These are phyloP conservation scores for Digitaria exilis DNA, from an alignment of 202 grass and related monocot genomes.

Conservation along the genomic window DNA sequence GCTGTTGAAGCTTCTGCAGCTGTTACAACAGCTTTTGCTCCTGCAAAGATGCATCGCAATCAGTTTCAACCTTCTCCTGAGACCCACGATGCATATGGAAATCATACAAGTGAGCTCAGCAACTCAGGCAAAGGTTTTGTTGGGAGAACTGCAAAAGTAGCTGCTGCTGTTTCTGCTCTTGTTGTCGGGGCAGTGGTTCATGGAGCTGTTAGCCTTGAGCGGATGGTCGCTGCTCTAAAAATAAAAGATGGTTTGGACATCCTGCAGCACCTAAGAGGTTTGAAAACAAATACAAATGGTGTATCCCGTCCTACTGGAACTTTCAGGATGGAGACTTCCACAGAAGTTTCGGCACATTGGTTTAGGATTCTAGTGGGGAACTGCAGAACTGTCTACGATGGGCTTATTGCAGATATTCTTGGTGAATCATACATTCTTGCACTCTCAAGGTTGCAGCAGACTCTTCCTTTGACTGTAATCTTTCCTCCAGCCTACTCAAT, in stretches of 20 bases:
- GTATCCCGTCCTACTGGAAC: constrained; percentile 60
- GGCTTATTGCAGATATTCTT: constrained; percentile 87
- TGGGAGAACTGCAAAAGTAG: constrained; percentile 75
- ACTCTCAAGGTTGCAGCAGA: constrained; percentile 86
- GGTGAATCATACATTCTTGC: constrained; percentile 85
- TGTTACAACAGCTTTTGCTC: constrained; percentile 67
- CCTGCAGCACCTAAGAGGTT: constrained; percentile 70
- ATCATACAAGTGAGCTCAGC: constrained; percentile 72
- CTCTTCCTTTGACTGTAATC: constrained; percentile 71
- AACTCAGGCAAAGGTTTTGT: constrained; percentile 73
- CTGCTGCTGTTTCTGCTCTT: constrained; percentile 87
- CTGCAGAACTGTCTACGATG: constrained; percentile 84
- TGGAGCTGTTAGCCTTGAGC: constrained; percentile 77
- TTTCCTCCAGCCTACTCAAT: constrained; percentile 90
- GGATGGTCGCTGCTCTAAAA: constrained; percentile 81
- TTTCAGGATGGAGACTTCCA: constrained; percentile 65
- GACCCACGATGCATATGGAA: constrained; percentile 77
- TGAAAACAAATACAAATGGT: constrained; percentile 77
- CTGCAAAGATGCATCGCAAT: constrained; percentile 81
- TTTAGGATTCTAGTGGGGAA: constrained; percentile 90
- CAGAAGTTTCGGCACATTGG: constrained; percentile 90
- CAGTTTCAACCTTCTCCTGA: constrained; percentile 93
- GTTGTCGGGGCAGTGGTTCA: constrained; percentile 84
- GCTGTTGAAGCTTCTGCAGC: constrained; percentile 81
- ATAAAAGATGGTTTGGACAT: constrained; percentile 92